Conservation (phyloP, 345 rosid species). For the Streptanthus diversifolius region DNA sequence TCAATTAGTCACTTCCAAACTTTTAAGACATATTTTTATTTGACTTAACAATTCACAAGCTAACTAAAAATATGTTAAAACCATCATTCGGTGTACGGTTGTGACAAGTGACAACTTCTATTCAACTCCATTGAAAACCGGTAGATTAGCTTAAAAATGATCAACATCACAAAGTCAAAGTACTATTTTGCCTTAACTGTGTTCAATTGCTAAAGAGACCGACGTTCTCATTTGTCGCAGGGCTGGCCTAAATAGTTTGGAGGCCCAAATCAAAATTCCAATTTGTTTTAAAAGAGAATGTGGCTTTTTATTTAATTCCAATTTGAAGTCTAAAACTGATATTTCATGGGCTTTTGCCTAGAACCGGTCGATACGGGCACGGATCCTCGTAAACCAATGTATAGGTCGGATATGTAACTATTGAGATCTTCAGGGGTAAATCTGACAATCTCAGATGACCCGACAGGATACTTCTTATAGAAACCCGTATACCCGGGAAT, state of each 20-base stretch:
- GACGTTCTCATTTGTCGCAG: not conserved
- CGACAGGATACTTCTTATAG: slow-evolving; percentile 35
- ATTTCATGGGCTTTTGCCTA: not conserved
- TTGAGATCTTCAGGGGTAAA: slow-evolving; percentile 64
- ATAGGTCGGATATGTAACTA: slow-evolving; percentile 52
- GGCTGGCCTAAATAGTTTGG: not conserved
- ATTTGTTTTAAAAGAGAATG: not conserved
- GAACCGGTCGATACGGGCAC: not conserved
- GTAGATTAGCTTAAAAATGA: not conserved
- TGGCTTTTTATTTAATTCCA: not conserved
- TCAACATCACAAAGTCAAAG: not conserved
- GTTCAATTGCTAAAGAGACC: not conserved
- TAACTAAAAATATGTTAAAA: not conserved
- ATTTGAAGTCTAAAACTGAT: not conserved
- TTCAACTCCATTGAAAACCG: not conserved
- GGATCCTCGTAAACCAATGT: slow-evolving; percentile 17
- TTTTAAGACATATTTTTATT: not conserved
- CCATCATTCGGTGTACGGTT: not conserved
- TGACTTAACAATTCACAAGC: not conserved
- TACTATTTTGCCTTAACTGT: not conserved
- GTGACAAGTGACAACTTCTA: not conserved
- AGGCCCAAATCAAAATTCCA: not conserved
- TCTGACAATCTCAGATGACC: slow-evolving; percentile 16
- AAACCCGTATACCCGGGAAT: slow-evolving; percentile 43
- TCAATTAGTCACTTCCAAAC: not conserved